Conservation (phyloP, 768 basidiomycete species). For the Exidia glandulosa region DNA sequence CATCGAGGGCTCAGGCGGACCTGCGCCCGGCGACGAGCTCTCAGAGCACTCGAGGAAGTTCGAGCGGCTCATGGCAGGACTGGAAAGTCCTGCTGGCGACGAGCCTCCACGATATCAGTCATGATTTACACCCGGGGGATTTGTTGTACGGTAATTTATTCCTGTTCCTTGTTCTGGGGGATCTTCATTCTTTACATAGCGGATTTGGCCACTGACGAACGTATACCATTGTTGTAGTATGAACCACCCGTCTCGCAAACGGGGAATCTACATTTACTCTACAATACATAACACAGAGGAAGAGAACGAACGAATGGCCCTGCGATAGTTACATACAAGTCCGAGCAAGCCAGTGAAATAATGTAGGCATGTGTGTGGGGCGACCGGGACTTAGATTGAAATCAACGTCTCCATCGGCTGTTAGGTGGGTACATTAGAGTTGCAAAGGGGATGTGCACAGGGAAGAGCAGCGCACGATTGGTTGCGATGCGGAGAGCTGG, state of each 20-base stretch:
- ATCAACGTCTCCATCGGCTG: background rate
- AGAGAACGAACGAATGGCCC: too few relatives aligned
- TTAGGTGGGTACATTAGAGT: background rate
- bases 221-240: background rate
- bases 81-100: slow-evolving; percentile 73
- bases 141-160: background rate
- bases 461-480: background rate
- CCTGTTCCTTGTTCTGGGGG: too few relatives aligned
- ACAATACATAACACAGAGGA: too few relatives aligned
- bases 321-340: too few relatives aligned
- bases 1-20: background rate
- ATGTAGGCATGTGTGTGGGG: too few relatives aligned
- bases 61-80: slow-evolving; percentile 73
- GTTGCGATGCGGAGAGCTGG: background rate
- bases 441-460: background rate
- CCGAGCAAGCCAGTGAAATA: too few relatives aligned
- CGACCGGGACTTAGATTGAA: background rate
- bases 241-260: too few relatives aligned
- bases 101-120: slow-evolving; percentile 64
- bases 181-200: background rate
- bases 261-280: too few relatives aligned
- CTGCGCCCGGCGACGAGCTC: slow-evolving; percentile 3
- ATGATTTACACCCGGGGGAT: background rate
- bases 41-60: slow-evolving; percentile 39
- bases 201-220: background rate